Evolutionary conservation across 148 eudicot species (phyloP).

Genomic region (Rhododendron ovatum): DNA sequence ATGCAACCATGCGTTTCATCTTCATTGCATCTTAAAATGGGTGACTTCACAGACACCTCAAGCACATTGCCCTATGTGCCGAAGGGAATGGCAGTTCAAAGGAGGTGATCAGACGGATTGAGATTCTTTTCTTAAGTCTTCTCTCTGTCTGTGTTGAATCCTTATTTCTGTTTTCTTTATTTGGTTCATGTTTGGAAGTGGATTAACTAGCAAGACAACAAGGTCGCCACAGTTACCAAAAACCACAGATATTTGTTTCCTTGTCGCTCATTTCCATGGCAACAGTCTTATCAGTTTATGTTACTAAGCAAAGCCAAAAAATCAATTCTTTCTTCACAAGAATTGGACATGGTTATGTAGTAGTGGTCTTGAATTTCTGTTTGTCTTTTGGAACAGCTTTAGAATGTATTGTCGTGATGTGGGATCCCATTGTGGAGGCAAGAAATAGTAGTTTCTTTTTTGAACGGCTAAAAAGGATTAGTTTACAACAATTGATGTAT

Average conservation of each 20-base stretch:
- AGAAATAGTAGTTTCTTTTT: neutral
- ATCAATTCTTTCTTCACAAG: neutral
- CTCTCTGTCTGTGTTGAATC: neutral
- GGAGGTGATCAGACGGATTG: constrained; percentile 20
- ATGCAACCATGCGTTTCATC: constrained; percentile 96
- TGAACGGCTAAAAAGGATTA: neutral
- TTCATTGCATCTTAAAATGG: constrained; percentile 98
- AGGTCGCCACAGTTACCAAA: neutral
- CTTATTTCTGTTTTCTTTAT: neutral
- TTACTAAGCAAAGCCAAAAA: neutral
- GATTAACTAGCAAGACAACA: neutral
- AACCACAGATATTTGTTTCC: neutral
- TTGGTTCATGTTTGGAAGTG: neutral
- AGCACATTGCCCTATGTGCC: constrained; percentile 95
- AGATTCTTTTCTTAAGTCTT: neutral
- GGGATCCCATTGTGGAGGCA: neutral
- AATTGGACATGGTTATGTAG: neutral
- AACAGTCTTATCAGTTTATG: neutral
- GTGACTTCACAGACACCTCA: constrained; percentile 82
- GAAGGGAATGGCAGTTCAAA: constrained; percentile 92
- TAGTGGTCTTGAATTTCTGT: neutral
- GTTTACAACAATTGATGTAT: neutral
- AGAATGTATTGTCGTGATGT: neutral
- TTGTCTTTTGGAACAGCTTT: neutral
- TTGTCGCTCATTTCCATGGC: neutral